phyloP scores from a whole-genome alignment of 1,284 basidiomycete species.

The Inonotus obliquus region DNA sequence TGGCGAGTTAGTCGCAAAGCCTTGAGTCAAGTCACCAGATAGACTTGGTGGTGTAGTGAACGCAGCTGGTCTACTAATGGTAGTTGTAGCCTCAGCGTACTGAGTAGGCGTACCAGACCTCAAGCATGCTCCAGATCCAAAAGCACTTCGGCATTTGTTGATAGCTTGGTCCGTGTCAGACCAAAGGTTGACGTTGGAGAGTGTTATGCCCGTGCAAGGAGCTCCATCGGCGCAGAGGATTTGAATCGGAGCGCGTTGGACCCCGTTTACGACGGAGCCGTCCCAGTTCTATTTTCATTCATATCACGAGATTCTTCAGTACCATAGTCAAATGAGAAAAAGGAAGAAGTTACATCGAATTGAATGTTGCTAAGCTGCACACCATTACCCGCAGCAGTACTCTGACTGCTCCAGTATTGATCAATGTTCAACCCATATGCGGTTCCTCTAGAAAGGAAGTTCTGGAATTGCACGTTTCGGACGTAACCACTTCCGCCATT shows the following conservation, averaged over 20 bases:
- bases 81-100: constrained; percentile 25
- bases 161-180: constrained; percentile 26
- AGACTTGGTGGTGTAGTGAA: constrained; percentile 30
- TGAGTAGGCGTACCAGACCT: constrained; percentile 24
- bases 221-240: constrained; percentile 31
- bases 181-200: constrained; percentile 32
- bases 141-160: constrained; percentile 32
- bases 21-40: constrained; percentile 27
- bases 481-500: constrained; percentile 32
- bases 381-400: constrained; percentile 25
- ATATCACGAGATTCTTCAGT: background rate
- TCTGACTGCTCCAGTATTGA: constrained; percentile 26
- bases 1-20: constrained; percentile 28
- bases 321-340: background rate
- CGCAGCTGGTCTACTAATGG: constrained; percentile 24
- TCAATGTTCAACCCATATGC: constrained; percentile 33
- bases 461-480: constrained; percentile 30
- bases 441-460: constrained; percentile 30
- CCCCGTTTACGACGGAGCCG: constrained; percentile 29
- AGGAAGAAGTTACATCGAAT: constrained; percentile 23
- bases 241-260: constrained; percentile 28
- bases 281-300: constrained; percentile 29
- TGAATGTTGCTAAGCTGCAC: constrained; percentile 29
- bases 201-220: constrained; percentile 30
- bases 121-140: constrained; percentile 30